These are phyloP conservation scores for Annulohypoxylon bovei DNA, from an alignment of 495 filamentous ascomycete species.

Conservation along the genomic window DNA sequence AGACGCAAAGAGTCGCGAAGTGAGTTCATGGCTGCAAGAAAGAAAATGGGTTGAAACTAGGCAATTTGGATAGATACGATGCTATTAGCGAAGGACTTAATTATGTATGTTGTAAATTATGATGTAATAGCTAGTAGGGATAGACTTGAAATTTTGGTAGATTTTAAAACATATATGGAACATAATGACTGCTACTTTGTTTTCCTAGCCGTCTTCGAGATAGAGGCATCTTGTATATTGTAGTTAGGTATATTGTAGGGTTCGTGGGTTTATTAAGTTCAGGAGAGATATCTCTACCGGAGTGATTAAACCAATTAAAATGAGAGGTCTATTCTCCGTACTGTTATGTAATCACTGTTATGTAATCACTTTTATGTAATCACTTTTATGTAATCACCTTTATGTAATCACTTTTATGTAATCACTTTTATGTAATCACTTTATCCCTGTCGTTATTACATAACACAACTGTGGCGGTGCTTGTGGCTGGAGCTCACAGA, in stretches of 20 bases:
- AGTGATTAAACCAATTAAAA: not conserved
- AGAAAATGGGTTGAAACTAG: slow-evolving; percentile 39
- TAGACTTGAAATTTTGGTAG: not conserved
- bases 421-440: not conserved
- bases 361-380: not conserved
- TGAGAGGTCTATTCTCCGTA: no score
- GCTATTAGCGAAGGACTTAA: not conserved
- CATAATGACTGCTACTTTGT: no score
- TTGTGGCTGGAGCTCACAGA: slow-evolving; percentile 13
- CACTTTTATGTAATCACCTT: not conserved
- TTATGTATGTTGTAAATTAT: not conserved
- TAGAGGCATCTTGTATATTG: not conserved
- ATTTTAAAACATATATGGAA: not conserved
- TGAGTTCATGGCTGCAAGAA: slow-evolving; percentile 40
- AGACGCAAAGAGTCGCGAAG: slow-evolving; percentile 37
- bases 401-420: not conserved
- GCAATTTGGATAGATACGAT: slow-evolving; percentile 33
- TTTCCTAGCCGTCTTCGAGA: no score
- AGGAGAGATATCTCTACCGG: not conserved
- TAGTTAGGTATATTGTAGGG: not conserved
- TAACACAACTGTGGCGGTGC: not conserved
- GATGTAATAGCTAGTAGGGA: not conserved
- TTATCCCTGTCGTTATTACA: not conserved
- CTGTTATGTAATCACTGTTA: not conserved
- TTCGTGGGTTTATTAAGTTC: not conserved